Percentiles rank a stretch among this genome's conserved stretches.
Conservation (phyloP, 2,329 filamentous ascomycete genomes). For the Westerdykella aurantiaca region DNA sequence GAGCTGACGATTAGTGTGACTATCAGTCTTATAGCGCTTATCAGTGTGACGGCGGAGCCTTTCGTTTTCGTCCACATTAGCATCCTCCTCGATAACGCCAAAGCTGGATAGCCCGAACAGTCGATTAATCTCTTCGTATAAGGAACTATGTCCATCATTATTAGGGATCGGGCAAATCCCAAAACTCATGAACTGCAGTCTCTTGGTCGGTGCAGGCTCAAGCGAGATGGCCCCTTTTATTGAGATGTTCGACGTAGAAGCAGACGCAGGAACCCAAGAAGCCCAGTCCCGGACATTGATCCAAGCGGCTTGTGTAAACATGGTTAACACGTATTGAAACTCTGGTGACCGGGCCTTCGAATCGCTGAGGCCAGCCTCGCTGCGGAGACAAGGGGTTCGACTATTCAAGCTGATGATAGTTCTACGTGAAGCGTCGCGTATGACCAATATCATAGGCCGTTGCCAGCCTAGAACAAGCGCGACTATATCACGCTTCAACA, state of each 20-base stretch:
- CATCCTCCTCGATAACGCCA: conserved; percentile 52
- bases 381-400: too few species aligned
- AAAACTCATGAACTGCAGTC: conserved; percentile 74
- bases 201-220: conserved; percentile 63
- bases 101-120: conserved; percentile 74
- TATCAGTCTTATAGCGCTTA: conserved; percentile 42
- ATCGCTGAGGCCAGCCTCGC: too few species aligned
- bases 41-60: conserved; percentile 34
- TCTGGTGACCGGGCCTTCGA: conserved; percentile 12
- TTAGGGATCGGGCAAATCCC: conserved; percentile 62
- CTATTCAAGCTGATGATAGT: conserved; percentile 29
- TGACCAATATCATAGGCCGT: conserved; percentile 48
- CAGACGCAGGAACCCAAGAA: conserved; percentile 67
- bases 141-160: conserved; percentile 53
- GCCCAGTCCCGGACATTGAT: conserved; percentile 48
- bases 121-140: conserved; percentile 75
- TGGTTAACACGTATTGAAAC: conserved; percentile 18
- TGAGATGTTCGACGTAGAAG: conserved; percentile 55
- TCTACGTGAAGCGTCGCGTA: conserved; percentile 50
- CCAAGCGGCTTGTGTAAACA: conserved; percentile 63
- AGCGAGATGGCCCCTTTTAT: conserved; percentile 68
- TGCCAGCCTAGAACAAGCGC: conserved; percentile 68
- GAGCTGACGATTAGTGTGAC: conserved; percentile 48
- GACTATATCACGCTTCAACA: conserved; percentile 54
- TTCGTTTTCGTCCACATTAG: conserved; percentile 33